Evolutionary conservation across 1,284 basidiomycete species (phyloP).

Genomic region (Flammula alnicola): DNA sequence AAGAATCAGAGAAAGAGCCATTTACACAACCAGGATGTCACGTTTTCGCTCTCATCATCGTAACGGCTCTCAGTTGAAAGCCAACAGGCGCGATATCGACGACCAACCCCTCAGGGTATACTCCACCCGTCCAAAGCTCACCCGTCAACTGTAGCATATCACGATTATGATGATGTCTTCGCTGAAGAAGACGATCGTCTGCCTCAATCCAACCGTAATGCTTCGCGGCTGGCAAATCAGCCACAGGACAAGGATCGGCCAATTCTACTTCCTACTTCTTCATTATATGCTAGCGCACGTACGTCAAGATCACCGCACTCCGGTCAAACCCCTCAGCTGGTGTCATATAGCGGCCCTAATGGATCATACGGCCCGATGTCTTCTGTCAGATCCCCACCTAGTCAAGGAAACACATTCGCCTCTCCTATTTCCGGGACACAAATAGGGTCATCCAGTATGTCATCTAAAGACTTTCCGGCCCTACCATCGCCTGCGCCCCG

Average conservation of each 20-base stretch:
- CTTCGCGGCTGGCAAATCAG: constrained; percentile 15
- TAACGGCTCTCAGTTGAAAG: constrained; percentile 14
- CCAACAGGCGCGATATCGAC: constrained; percentile 13
- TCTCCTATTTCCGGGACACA: too few relatives aligned
- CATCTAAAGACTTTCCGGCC: too few relatives aligned
- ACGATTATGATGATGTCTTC: not conserved
- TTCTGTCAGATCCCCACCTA: not conserved
- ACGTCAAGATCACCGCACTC: constrained; percentile 3
- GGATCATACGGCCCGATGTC: constrained; percentile 5
- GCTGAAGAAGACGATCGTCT: not conserved
- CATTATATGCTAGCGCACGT: constrained; percentile 3
- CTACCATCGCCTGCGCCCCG: not conserved
- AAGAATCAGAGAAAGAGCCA: constrained; percentile 24
- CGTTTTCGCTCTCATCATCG: constrained; percentile 17
- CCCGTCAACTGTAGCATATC: constrained; percentile 1
- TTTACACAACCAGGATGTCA: constrained; percentile 18
- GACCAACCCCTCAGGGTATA: constrained; percentile 19
- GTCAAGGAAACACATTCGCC: too few relatives aligned
- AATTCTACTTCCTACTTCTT: constrained; percentile 1
- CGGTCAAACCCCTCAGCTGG: too few relatives aligned
- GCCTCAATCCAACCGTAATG: constrained; percentile 19
- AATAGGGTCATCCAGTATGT: too few relatives aligned
- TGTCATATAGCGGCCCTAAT: too few relatives aligned
- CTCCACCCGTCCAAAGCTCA: constrained; percentile 8
- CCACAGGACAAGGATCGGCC: constrained; percentile 5